Percentiles rank a stretch among this genome's conserved stretches.
Conservation (phyloP, 306 rosid genomes). For the Quercus parvula region DNA sequence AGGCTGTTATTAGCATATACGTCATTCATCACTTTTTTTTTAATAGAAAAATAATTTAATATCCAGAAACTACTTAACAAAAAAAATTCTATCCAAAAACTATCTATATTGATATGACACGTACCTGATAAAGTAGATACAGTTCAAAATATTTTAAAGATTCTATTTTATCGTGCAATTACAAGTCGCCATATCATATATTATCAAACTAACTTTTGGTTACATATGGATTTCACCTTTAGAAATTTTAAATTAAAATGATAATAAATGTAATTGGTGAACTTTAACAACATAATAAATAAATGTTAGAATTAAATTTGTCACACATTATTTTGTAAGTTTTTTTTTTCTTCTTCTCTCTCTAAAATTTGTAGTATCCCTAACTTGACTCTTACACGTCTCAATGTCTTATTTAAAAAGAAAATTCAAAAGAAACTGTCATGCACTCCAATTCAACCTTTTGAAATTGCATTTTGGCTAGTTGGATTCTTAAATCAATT, state of each 20-base stretch:
- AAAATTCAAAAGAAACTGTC: too few relatives aligned
- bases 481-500: neutral
- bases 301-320: too few relatives aligned
- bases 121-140: neutral
- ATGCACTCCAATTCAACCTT: too few relatives aligned
- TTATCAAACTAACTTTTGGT: neutral
- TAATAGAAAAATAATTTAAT: neutral
- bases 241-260: neutral
- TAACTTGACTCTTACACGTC: too few relatives aligned
- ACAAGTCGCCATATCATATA: neutral
- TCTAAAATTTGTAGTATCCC: too few relatives aligned
- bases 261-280: too few relatives aligned
- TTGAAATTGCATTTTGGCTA: neutral
- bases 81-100: neutral
- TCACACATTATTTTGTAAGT: too few relatives aligned
- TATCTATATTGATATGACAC: neutral
- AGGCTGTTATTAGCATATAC: neutral
- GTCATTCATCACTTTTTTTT: neutral
- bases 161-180: neutral
- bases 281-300: too few relatives aligned
- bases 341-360: too few relatives aligned
- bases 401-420: too few relatives aligned
- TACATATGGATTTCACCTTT: neutral
- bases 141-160: neutral
- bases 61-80: neutral